Evolutionary conservation across 1,284 basidiomycete species (phyloP).

Genomic region (Sparassis latifolia): DNA sequence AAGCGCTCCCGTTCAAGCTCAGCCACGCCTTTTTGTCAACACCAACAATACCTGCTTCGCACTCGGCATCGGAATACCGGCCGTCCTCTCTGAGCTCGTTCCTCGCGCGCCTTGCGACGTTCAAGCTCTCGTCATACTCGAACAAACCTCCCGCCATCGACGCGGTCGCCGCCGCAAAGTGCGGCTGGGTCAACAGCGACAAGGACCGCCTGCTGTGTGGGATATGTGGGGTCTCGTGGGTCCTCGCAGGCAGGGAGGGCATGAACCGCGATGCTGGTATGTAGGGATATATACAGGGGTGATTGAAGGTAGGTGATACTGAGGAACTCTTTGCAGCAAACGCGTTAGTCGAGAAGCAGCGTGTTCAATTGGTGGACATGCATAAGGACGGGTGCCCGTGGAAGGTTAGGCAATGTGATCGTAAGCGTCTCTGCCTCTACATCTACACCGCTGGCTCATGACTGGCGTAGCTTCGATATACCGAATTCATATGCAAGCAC

Average conservation of each 20-base stretch:
- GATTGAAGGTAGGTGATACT: conserved; percentile 19
- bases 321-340: conserved; percentile 36
- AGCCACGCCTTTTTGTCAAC: conserved; percentile 16
- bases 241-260: conserved; percentile 56
- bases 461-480: conserved; percentile 57
- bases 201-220: conserved; percentile 70
- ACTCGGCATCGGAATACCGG: conserved; percentile 55
- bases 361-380: conserved; percentile 49
- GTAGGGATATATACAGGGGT: conserved; percentile 41
- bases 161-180: conserved; percentile 69
- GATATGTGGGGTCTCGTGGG: conserved; percentile 66
- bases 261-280: conserved; percentile 71
- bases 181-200: conserved; percentile 74
- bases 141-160: conserved; percentile 69
- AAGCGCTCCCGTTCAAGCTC: conserved; percentile 36
- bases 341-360: conserved; percentile 66
- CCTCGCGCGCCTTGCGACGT: conserved; percentile 64
- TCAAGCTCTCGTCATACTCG: conserved; percentile 69
- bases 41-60: conserved; percentile 23
- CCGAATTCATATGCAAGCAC: conserved; percentile 62
- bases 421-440: conserved; percentile 33
- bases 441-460: not conserved
- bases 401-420: conserved; percentile 71
- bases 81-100: conserved; percentile 71
- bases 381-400: conserved; percentile 80